Evolutionary conservation across 1,284 basidiomycete genomes (phyloP).

Genomic region (Boletus sp.): DNA sequence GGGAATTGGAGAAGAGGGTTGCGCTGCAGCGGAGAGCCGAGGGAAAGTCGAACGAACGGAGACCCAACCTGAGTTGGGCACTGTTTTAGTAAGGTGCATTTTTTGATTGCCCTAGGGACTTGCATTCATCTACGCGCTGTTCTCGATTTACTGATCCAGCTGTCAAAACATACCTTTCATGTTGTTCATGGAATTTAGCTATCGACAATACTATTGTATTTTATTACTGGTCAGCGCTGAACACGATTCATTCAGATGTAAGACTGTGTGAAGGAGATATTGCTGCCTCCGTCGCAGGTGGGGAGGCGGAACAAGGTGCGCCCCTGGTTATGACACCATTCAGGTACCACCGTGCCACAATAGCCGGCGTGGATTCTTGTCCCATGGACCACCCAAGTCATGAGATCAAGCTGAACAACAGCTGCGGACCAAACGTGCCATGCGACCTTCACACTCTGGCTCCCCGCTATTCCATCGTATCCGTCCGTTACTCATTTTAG

Average conservation of each 20-base stretch:
- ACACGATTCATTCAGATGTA: too few species aligned
- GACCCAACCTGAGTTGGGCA: conserved; percentile 10
- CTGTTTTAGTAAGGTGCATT: conserved; percentile 12
- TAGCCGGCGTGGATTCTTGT: too few species aligned
- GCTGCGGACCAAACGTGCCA: neutral
- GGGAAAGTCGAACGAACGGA: conserved; percentile 19
- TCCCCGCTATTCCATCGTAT: neutral
- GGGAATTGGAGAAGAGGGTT: conserved; percentile 44
- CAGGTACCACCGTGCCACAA: too few species aligned
- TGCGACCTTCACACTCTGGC: neutral
- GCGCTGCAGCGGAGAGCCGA: conserved; percentile 19
- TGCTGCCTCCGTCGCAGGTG: too few species aligned
- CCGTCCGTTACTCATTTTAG: too few species aligned
- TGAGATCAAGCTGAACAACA: too few species aligned
- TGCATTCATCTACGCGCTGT: neutral
- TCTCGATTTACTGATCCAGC: neutral
- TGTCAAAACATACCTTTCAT: neutral
- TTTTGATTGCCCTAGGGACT: conserved; percentile 1
- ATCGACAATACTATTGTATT: neutral
- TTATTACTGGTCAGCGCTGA: neutral
- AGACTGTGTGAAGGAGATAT: too few species aligned
- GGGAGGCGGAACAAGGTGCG: too few species aligned
- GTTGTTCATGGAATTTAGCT: neutral
- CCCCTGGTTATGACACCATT: too few species aligned
- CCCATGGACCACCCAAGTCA: too few species aligned